Conservation (phyloP, 306 rosid species). For the Dalbergia cultrata region DNA sequence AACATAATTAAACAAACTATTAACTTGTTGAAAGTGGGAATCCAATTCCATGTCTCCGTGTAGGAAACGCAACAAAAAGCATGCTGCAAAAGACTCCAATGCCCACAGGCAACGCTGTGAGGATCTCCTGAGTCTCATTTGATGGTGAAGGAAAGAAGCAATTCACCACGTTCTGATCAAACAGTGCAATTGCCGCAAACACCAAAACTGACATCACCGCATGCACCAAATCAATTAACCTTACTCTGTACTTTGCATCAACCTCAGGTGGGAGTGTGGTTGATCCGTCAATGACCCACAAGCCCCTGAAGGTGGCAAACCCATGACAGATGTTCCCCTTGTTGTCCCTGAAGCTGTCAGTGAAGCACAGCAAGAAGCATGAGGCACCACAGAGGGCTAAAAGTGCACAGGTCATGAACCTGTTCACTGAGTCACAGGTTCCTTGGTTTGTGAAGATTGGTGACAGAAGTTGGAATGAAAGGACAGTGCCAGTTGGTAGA, state of each 20-base stretch:
- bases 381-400: conserved; percentile 59
- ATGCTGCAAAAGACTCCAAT: conserved; percentile 64
- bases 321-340: conserved; percentile 73
- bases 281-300: conserved; percentile 77
- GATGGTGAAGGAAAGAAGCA: conserved; percentile 72
- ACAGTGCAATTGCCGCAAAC: conserved; percentile 69
- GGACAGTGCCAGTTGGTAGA: conserved; percentile 81
- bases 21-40: conserved; percentile 56
- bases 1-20: conserved; percentile 6
- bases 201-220: conserved; percentile 68
- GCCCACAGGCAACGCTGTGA: conserved; percentile 64
- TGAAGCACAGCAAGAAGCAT: conserved; percentile 68
- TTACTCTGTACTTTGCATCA: conserved; percentile 51
- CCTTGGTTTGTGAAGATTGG: conserved; percentile 80
- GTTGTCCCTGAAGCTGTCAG: conserved; percentile 71
- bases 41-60: conserved; percentile 76
- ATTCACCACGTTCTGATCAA: conserved; percentile 65
- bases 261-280: conserved; percentile 44
- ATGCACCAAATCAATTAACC: conserved; percentile 63
- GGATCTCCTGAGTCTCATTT: conserved; percentile 51
- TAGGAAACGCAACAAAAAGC: conserved; percentile 68
- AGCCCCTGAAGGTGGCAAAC: conserved; percentile 67
- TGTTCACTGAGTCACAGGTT: conserved; percentile 61
- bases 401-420: conserved; percentile 56
- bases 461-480: conserved; percentile 78